Evolutionary conservation across 2,329 filamentous ascomycete genomes (phyloP), one percentile per base, ranked within the genome.

Genomic region (Diaporthe velutina): DNA sequence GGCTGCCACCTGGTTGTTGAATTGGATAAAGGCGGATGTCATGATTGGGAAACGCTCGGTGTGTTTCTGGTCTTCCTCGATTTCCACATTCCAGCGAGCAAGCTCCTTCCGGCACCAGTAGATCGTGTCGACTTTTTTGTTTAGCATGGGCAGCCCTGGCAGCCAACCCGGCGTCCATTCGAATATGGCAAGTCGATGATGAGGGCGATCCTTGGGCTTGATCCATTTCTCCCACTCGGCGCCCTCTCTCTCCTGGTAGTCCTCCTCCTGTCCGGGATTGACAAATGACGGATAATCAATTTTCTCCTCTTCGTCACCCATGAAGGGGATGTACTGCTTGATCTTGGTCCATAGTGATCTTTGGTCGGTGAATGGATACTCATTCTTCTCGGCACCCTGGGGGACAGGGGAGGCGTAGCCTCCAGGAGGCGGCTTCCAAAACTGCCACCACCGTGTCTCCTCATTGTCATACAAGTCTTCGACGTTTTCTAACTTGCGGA

Each of bases 1-100:
- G 0, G 97, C 97, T 8, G 96, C 96, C 2, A 98, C 94, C 82
- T 99, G 97, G 81, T 98, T 94, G 80, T 99, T 98, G 88, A 99
- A 99, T 82, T 99, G 97, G 76, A 99, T 95, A 79, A 99, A 99
- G 0, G 97, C 97, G 0, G 96, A 98, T 80, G 94, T 98, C 95
- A 98, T 97, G 61, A 96, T 85, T 0, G 96, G 96, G 77, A 95
- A 98, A 6, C 93, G 91, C 78, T 98, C 96, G 0, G 94, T 93
- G 66, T 97, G 89, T 71, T 93, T 89, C 82, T 99, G 97, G 78
- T 98, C 97, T 58, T 93, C 87, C 79, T 98, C 96, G 71, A 99
- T 98, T 81, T 98, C 96, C 70, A 96, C 81, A 78, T 98, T 99
- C 25, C 98, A 87, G 19, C 94, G 91, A 25, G 97, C 96, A 38